Evolutionary conservation across 2,329 filamentous ascomycete species (phyloP), one percentile per base, ranked within the genome.

Genomic region (Pseudocercospora eumusae): DNA sequence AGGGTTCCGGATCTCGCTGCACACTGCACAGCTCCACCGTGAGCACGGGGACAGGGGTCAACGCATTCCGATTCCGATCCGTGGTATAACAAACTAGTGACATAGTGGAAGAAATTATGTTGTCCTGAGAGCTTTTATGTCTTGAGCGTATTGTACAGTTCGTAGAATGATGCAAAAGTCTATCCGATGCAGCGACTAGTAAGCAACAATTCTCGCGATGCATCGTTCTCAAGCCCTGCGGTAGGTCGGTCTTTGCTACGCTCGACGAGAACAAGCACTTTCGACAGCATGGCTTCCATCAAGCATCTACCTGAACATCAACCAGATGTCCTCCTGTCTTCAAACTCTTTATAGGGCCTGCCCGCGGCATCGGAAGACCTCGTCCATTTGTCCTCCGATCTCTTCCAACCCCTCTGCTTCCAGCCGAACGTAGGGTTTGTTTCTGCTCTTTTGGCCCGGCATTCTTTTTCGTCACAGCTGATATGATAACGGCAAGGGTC

Each of bases 1-100:
- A 28, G 18, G 27, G 31, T 54, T 36, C 52, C 25, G 50, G 25
- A 54, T 54, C 50, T 54, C 50, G n/a, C 50, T 54, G 6, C 28
- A n/a, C 50, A 36, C 15, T n/a, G n/a, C n/a, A n/a, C n/a, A n/a
- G n/a, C 52, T 54, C 27, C 36, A 40, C 36, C 52, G 52, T 25
- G n/a, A 40, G 47, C 47, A 52, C 44, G 13, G 47, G 47, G 21
- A 52, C 47, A 52, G 47, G 47, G 47, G 15, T 54, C 28, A 15
- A 31, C 15, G n/a, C n/a, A n/a, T n/a, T n/a, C n/a, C n/a, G n/a
- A 52, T 52, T 28, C 47, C 47, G 21, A 52, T 18, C 21, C 15
- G 47, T 28, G 13, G 15, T 27, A 9, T 27, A 21, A n/a, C 9
- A 44, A 10, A 44, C n/a, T 44, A 10, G 18, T 44, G 15, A 21